Conservation (phyloP, 345 rosid genomes). For the Lepidium didymum region DNA sequence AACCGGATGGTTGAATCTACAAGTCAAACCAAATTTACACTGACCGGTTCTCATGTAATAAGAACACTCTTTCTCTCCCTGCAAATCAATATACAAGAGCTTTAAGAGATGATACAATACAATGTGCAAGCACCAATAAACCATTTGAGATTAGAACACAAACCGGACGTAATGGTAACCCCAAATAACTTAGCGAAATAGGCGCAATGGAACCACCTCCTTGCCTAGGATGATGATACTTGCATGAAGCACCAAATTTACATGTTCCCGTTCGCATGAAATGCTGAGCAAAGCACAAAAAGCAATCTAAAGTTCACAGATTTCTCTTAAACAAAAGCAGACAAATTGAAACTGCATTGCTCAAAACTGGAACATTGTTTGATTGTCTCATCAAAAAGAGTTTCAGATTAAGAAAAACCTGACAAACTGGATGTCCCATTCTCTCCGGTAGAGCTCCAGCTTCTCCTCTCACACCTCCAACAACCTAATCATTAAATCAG, state of each 20-base stretch:
- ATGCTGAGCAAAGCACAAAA: constrained; percentile 40
- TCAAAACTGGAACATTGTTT: background rate
- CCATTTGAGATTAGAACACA: constrained; percentile 24
- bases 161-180: constrained; percentile 89
- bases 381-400: background rate
- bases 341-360: constrained; percentile 7
- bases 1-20: constrained; percentile 94
- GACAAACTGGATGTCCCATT: constrained; percentile 72
- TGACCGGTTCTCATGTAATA: constrained; percentile 85
- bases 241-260: constrained; percentile 89
- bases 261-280: constrained; percentile 91
- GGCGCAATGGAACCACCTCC: constrained; percentile 55
- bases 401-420: constrained; percentile 44
- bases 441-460: constrained; percentile 71
- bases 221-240: constrained; percentile 89
- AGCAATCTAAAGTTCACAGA: background rate
- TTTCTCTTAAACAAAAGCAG: background rate
- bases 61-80: constrained; percentile 95
- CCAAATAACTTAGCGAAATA: constrained; percentile 54
- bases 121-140: background rate
- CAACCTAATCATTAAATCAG: constrained; percentile 39
- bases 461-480: constrained; percentile 51
- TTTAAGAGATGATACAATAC: background rate
- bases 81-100: constrained; percentile 8
- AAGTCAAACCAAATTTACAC: constrained; percentile 86